Evolutionary conservation across 306 rosid genomes (phyloP).

Genomic region (Echinosophora koreensis): DNA sequence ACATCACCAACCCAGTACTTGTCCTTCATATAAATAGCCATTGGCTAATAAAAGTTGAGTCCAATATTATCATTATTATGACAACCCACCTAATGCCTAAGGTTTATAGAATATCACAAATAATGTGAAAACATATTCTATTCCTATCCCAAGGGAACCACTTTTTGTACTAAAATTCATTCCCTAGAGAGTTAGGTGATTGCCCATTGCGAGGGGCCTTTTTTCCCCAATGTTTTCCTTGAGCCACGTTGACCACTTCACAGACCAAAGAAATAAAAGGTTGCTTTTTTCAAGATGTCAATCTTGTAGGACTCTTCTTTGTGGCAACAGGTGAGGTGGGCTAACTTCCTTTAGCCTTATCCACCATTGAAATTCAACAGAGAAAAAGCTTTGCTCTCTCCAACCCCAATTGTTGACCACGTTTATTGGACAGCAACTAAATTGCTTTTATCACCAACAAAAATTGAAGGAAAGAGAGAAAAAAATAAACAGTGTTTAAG

Average conservation of each 20-base stretch:
- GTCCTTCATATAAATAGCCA: constrained; percentile 23
- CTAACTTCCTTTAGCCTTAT: constrained; percentile 40
- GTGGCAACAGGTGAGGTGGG: constrained; percentile 16
- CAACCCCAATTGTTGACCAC: constrained; percentile 40
- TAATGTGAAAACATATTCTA: constrained; percentile 37
- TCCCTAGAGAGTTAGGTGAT: constrained; percentile 27
- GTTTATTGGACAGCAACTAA: not conserved
- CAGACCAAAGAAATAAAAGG: constrained; percentile 40
- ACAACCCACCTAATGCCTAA: constrained; percentile 31
- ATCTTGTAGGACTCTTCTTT: constrained; percentile 39
- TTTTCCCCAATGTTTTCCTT: constrained; percentile 19
- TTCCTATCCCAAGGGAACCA: constrained; percentile 31
- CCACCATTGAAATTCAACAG: constrained; percentile 35
- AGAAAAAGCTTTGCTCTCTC: not conserved
- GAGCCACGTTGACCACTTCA: constrained; percentile 59
- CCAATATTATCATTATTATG: constrained; percentile 11
- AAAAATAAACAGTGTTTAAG: not conserved
- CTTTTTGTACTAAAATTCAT: constrained; percentile 34
- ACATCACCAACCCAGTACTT: constrained; percentile 41
- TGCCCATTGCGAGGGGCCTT: constrained; percentile 24
- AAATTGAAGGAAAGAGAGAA: not conserved
- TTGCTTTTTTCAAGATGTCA: constrained; percentile 45
- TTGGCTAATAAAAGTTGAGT: constrained; percentile 23
- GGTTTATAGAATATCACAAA: constrained; percentile 25
- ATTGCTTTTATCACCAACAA: constrained; percentile 15